phyloP scores from a whole-genome alignment of 2,329 filamentous ascomycete genomes.

The Colletotrichum sp. region DNA sequence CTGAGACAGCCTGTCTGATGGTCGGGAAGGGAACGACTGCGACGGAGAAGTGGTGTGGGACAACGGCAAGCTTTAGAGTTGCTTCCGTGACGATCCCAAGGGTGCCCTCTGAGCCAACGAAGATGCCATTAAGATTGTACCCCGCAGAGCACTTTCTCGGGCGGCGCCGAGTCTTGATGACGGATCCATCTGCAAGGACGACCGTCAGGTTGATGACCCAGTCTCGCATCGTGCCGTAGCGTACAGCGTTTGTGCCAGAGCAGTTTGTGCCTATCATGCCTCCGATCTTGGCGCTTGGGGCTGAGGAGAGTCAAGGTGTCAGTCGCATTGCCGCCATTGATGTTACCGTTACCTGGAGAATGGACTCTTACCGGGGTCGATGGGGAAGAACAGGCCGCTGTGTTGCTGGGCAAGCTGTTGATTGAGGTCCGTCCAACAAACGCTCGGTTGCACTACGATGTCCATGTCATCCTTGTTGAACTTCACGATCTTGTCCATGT shows the following conservation, averaged over 20 bases:
- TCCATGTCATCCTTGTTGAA: conserved; percentile 73
- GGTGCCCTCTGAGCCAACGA: conserved; percentile 73
- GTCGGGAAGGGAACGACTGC: conserved; percentile 65
- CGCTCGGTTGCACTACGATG: conserved; percentile 70
- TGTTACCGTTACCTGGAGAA: conserved; percentile 22
- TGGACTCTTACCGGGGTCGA: conserved; percentile 69
- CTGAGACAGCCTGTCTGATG: conserved; percentile 65
- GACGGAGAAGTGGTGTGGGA: conserved; percentile 68
- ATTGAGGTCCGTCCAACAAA: conserved; percentile 72
- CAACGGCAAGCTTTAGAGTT: conserved; percentile 70
- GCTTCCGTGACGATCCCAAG: conserved; percentile 73
- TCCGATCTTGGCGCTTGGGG: conserved; percentile 38
- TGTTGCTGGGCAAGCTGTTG: conserved; percentile 57
- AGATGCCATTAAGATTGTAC: conserved; percentile 72
- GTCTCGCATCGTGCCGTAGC: conserved; percentile 78
- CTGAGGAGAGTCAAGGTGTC: background rate
- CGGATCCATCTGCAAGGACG: conserved; percentile 68
- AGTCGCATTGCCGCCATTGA: background rate
- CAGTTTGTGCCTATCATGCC: conserved; percentile 72
- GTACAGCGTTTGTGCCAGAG: conserved; percentile 61
- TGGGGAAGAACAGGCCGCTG: conserved; percentile 69
- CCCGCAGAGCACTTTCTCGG: conserved; percentile 73
- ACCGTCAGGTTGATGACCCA: conserved; percentile 75
- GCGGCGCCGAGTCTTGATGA: conserved; percentile 71
- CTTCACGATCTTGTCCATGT: conserved; percentile 69